phyloP scores from a whole-genome alignment of 176 grass and related monocot genomes.

The Tillandsia fasciculata region DNA sequence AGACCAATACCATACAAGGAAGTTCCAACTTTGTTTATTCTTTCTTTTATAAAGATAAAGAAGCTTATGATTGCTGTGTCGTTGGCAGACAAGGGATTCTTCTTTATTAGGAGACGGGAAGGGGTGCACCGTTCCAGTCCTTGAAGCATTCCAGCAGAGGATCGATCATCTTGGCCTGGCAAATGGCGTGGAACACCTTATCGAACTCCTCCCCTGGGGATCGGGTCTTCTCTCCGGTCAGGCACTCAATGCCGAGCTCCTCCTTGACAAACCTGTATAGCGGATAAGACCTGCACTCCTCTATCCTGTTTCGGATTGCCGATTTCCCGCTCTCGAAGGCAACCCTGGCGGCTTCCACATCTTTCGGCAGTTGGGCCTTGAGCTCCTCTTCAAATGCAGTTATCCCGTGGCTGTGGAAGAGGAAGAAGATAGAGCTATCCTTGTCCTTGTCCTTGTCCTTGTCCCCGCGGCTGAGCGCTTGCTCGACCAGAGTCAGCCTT shows the following conservation, averaged over 20 bases:
- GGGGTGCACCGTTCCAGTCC: constrained; percentile 66
- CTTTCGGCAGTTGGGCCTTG: constrained; percentile 33
- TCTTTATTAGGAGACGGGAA: constrained; percentile 39
- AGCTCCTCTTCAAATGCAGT: constrained; percentile 29
- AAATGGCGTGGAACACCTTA: constrained; percentile 67
- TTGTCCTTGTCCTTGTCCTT: neutral
- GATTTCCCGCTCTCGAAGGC: constrained; percentile 43
- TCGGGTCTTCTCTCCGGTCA: constrained; percentile 58
- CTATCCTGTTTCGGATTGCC: constrained; percentile 33
- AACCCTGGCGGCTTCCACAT: constrained; percentile 35
- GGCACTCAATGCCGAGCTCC: constrained; percentile 40
- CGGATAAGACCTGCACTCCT: constrained; percentile 63
- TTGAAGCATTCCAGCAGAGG: constrained; percentile 71
- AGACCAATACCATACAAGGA: too few relatives aligned
- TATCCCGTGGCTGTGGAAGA: neutral
- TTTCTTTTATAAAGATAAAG: neutral
- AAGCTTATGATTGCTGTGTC: neutral
- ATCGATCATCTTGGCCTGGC: constrained; percentile 44
- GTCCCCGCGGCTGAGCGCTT: neutral
- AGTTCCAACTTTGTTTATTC: too few relatives aligned
- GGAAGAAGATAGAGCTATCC: neutral
- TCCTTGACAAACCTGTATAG: constrained; percentile 58
- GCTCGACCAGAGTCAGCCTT: neutral
- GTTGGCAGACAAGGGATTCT: neutral
- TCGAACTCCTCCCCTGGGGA: constrained; percentile 64